Base-by-base conservation (phyloP, 1,139 yeast species). In the Lodderomyces orthopsilosis region DNA sequence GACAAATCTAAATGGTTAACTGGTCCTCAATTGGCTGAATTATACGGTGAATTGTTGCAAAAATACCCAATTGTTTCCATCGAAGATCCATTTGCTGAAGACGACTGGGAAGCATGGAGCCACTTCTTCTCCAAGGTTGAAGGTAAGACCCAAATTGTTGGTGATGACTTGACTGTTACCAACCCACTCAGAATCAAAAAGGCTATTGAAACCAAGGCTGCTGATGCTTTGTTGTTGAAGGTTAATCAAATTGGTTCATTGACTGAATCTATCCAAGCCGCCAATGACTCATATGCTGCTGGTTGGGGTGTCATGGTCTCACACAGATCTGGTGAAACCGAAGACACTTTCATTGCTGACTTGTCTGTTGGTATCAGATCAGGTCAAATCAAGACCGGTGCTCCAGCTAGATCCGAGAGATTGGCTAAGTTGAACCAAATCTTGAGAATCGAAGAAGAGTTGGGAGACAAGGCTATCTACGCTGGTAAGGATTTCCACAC, bases 341-440 rank as follows among this genome's bases (percentile, higher is more conserved):
- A 91, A 79, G 98, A 91, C 77, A 85, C 95, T 60, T 84, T 87
- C 79, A 90, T 91, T 74, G 97, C 98, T 66, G 97, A 91, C 75
- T 81, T 91, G 68, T 78, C 90, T 60, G 96, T 91, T 62, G 98
- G 97, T 78, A 80, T 91, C 70, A 87, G 97, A 82, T 66, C 95
- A 58, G 97, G 96, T 70, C 96, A 91, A 81, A 85, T 91, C 74
- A 91, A 91, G 90, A 86, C 96, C 60, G 98, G 98, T 84, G 97
- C 98, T 66, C 96, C 97, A 68, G 95, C 96, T 59, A 89, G 98
- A 81, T 88, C 96, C 57, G 98, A 91, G 81, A 90, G 98, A 83
- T 84, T 91, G 73, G 97, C 97, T 69, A 91, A 91, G 80, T 85
- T 85, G 74, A 86, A 86, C 84, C 95, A 90, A 81, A 85, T 91